Percentiles rank a stretch among this genome's conserved stretches.
Conservation (phyloP, 768 basidiomycete species). For the Crucibulum laeve region DNA sequence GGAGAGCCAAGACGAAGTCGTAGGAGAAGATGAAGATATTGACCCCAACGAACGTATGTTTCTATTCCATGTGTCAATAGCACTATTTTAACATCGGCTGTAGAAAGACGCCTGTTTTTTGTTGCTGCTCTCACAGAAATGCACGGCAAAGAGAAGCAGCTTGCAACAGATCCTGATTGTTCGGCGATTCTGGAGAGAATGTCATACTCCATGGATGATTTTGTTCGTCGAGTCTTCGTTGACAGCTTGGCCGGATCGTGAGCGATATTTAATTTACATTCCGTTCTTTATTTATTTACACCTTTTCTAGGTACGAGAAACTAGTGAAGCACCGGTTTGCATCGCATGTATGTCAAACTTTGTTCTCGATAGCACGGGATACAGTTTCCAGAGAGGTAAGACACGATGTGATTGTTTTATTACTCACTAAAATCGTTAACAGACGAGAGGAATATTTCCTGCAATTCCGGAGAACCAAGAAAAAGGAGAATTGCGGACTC, state of each 20-base stretch:
- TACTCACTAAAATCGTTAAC: background rate
- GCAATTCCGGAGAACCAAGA: constrained; percentile 39
- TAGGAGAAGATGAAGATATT: constrained; percentile 29
- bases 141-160: constrained; percentile 80
- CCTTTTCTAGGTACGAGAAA: constrained; percentile 47
- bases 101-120: constrained; percentile 76
- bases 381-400: constrained; percentile 69
- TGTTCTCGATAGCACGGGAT: constrained; percentile 62
- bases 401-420: background rate
- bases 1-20: constrained; percentile 42
- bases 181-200: constrained; percentile 88
- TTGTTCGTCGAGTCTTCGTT: constrained; percentile 85
- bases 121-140: constrained; percentile 82
- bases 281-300: constrained; percentile 1
- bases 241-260: constrained; percentile 88
- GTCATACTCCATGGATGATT: constrained; percentile 92
- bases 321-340: constrained; percentile 83
- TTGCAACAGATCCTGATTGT: constrained; percentile 93
- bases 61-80: background rate
- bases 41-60: constrained; percentile 71
- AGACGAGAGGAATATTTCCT: constrained; percentile 57
- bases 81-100: background rate
- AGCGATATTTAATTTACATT: constrained; percentile 27
- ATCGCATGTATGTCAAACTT: constrained; percentile 92
- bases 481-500: constrained; percentile 61